phyloP scores from a whole-genome alignment of 495 filamentous ascomycete species.

The Amphirosellinia nigrospora region DNA sequence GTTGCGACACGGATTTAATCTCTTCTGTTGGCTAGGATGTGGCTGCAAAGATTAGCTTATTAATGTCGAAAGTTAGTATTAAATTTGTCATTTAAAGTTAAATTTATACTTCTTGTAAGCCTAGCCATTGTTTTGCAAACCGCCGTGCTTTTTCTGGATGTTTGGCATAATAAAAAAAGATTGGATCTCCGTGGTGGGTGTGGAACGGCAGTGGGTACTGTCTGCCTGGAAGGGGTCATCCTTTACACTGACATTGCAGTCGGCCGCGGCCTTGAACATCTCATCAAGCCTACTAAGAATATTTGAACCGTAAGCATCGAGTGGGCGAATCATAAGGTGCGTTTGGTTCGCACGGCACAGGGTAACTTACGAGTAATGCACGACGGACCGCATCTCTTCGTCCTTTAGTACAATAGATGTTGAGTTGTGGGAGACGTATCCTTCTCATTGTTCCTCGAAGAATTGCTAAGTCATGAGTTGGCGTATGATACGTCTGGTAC shows the following conservation, averaged over 20 bases:
- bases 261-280: neutral
- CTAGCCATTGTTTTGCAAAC: constrained; percentile 41
- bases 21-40: too few relatives aligned
- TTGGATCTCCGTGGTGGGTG: constrained; percentile 27
- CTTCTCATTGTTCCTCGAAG: constrained; percentile 32
- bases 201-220: constrained; percentile 35
- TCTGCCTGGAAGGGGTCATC: constrained; percentile 5
- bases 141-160: constrained; percentile 29
- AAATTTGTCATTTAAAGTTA: too few relatives aligned
- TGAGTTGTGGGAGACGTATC: constrained; percentile 26
- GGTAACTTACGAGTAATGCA: constrained; percentile 22
- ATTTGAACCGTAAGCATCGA: neutral
- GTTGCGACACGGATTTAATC: too few relatives aligned
- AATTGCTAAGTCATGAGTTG: constrained; percentile 36
- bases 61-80: too few relatives aligned
- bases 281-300: constrained; percentile 9
- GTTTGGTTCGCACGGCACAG: neutral
- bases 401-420: constrained; percentile 5
- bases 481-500: constrained; percentile 31
- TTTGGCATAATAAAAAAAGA: constrained; percentile 40
- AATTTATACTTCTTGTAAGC: too few relatives aligned
- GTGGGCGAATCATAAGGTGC: neutral
- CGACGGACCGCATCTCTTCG: constrained; percentile 9
- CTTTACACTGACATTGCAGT: neutral
- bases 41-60: too few relatives aligned